These are phyloP conservation scores for Geranium incanum DNA, from an alignment of 441 rosid genomes.

Conservation along the genomic window DNA sequence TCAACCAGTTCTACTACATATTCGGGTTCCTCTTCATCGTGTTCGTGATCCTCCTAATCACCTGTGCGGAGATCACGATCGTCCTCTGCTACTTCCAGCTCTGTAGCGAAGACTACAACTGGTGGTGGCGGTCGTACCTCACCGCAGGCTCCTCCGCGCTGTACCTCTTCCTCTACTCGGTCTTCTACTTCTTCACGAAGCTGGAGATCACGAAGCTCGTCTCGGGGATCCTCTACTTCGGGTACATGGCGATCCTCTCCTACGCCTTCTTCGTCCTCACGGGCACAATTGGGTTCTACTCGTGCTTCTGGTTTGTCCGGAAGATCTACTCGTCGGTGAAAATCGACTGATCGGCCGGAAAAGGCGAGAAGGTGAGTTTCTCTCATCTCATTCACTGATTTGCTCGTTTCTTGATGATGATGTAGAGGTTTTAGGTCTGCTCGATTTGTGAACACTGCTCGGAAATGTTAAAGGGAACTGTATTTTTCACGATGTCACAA, in stretches of 20 bases:
- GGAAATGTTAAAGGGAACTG: too few relatives aligned
- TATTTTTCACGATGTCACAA: too few relatives aligned
- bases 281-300: conserved; percentile 85
- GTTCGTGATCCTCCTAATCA: conserved; percentile 66
- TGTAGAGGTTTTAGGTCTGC: too few relatives aligned
- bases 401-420: too few relatives aligned
- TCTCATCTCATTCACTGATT: too few relatives aligned
- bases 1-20: conserved; percentile 96
- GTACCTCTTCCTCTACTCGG: conserved; percentile 84
- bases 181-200: conserved; percentile 91
- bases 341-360: conserved; percentile 46
- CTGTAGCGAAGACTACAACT: conserved; percentile 85
- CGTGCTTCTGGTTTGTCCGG: conserved; percentile 91
- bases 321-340: conserved; percentile 90
- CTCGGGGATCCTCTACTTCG: conserved; percentile 81
- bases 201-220: conserved; percentile 82
- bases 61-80: conserved; percentile 87
- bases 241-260: conserved; percentile 75
- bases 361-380: too few relatives aligned
- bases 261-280: conserved; percentile 86
- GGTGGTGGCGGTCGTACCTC: conserved; percentile 98
- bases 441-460: too few relatives aligned
- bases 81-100: conserved; percentile 95
- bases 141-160: conserved; percentile 90
- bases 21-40: conserved; percentile 96